A percentile compares a stretch with the other conserved stretches of the same genome.
phyloP scores from a whole-genome alignment of 1,139 yeast species.

The Kodamaea alishanica region DNA sequence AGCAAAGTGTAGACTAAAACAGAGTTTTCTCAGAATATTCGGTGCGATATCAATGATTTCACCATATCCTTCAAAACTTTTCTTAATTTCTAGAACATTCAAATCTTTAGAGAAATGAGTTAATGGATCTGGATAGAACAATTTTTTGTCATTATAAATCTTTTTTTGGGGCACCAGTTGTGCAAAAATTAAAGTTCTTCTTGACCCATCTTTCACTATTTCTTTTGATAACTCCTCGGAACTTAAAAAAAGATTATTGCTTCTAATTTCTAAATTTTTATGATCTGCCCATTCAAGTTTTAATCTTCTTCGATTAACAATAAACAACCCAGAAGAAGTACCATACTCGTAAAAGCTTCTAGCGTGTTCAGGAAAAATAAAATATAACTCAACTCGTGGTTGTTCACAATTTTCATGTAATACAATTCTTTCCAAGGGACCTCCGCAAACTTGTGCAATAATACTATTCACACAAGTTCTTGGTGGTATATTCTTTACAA shows the following conservation, averaged over 20 bases:
- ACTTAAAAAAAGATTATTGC: slow-evolving; percentile 30
- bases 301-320: slow-evolving; percentile 56
- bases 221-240: slow-evolving; percentile 29
- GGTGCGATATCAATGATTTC: slow-evolving; percentile 62
- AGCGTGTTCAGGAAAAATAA: slow-evolving; percentile 55
- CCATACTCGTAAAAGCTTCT: slow-evolving; percentile 52
- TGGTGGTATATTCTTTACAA: slow-evolving; percentile 10
- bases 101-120: slow-evolving; percentile 30
- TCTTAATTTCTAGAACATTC: slow-evolving; percentile 29
- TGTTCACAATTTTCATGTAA: slow-evolving; percentile 15
- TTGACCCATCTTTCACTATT: slow-evolving; percentile 26
- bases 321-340: slow-evolving; percentile 49
- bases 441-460: slow-evolving; percentile 64
- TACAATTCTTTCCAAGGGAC: slow-evolving; percentile 61
- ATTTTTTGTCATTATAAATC: slow-evolving; percentile 15
- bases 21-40: slow-evolving; percentile 59
- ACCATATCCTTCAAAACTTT: slow-evolving; percentile 59
- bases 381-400: slow-evolving; percentile 46
- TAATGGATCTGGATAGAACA: slow-evolving; percentile 34
- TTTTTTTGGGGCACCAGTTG: slow-evolving; percentile 25
- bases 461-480: slow-evolving; percentile 44
- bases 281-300: slow-evolving; percentile 38
- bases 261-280: slow-evolving; percentile 22
- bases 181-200: slow-evolving; percentile 34
- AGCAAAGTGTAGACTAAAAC: slow-evolving; percentile 60